phyloP scores from a whole-genome alignment of 2,329 filamentous ascomycete genomes.

The Pleomassaria siparia region DNA sequence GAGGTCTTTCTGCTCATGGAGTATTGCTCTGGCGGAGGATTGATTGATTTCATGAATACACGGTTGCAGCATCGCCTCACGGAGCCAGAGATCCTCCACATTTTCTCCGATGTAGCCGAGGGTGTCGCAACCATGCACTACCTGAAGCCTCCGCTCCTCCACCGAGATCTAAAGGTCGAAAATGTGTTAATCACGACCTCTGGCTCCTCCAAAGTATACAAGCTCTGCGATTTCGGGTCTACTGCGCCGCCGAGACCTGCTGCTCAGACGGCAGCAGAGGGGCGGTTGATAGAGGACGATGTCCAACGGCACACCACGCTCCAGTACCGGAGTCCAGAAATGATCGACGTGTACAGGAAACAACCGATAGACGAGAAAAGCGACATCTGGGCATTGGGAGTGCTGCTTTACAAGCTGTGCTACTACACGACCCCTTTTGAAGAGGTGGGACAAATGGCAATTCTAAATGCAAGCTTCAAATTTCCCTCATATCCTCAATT shows the following conservation, averaged over 20 bases:
- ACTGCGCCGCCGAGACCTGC: constrained; percentile 81
- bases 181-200: constrained; percentile 85
- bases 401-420: constrained; percentile 95
- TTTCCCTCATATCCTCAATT: constrained; percentile 88
- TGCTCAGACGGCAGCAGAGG: constrained; percentile 83
- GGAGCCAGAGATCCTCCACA: constrained; percentile 95
- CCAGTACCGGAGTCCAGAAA: constrained; percentile 96
- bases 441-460: constrained; percentile 95
- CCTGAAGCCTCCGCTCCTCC: constrained; percentile 86
- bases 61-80: constrained; percentile 93
- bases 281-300: constrained; percentile 91
- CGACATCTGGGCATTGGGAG: constrained; percentile 96
- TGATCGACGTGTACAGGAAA: constrained; percentile 97
- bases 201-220: constrained; percentile 74
- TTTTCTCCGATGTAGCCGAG: constrained; percentile 94
- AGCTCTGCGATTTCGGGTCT: constrained; percentile 97
- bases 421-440: constrained; percentile 99
- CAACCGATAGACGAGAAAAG: constrained; percentile 98
- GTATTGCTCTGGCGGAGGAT: constrained; percentile 87
- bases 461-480: constrained; percentile 91
- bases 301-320: constrained; percentile 95
- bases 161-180: constrained; percentile 95
- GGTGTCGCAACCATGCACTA: constrained; percentile 99
- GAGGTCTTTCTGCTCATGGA: constrained; percentile 99
- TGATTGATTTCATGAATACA: constrained; percentile 99